Evolutionary conservation across 2,329 filamentous ascomycete genomes (phyloP), one percentile per base, ranked within the genome.

Genomic region (Ophiostoma novo-ulmi): DNA sequence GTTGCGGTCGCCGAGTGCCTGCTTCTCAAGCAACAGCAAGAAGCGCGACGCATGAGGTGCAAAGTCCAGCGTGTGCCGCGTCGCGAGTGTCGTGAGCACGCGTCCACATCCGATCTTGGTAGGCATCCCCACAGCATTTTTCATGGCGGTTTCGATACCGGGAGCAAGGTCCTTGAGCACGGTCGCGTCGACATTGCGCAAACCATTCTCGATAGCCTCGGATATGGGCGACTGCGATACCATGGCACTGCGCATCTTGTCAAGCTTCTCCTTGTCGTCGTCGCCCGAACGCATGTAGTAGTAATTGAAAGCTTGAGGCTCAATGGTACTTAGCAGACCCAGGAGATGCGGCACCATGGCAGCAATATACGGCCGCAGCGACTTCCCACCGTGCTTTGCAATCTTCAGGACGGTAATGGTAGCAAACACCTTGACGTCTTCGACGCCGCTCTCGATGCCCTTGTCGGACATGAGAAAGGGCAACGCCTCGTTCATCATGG

Each of bases 81-180:
- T 94, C 68, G 92, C 91, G 8, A 99, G 84, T 0, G 92, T 94
- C 8, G 92, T 91, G 41, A 99, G 84, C 1, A 97, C 89, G 70
- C 93, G 88, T 74, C 91, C 91, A 76, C 93, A 96, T 52, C 93
- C 95, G 67, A 98, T 91, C 81, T 98, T 98, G 0, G 93, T 96
- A 1, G 94, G 94, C 80, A 98, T 89, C 1, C 94, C 94, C 52
- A 99, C 89, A 0, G 94, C 92, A 36, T 86, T 89, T 78, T 94
- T 95, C 80, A 98, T 92, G 0, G 91, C 89, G 39, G 86, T 85
- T 78, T 95, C 90, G 0, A 99, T 84, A 64, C 84, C 87, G 1
- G 89, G 88, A 48, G 89, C 88, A 11, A 97, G 83, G 26, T 88
- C 84, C 65, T 85, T 85, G 88, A 97, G 94, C n/a, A 91, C 89